A percentile compares a stretch with the other conserved stretches of the same genome.
phyloP scores from a whole-genome alignment of 75 land plant species.

The Selaginella moellendorffii region DNA sequence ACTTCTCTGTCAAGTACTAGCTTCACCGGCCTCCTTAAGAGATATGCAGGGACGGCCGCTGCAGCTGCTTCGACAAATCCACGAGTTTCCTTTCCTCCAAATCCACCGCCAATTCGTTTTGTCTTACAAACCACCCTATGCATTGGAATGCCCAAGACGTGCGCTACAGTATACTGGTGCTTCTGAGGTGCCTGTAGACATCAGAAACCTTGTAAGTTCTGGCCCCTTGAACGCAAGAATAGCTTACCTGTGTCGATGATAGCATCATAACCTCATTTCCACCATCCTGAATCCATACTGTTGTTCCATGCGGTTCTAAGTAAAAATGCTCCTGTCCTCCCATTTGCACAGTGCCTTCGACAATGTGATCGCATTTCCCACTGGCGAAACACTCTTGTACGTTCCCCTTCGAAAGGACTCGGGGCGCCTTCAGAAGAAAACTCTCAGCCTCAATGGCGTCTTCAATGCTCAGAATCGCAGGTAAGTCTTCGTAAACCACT shows the following conservation, averaged over 20 bases:
- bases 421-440: slow-evolving; percentile 50
- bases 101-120: slow-evolving; percentile 96
- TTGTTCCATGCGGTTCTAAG: slow-evolving; percentile 63
- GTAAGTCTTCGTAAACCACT: slow-evolving; percentile 76
- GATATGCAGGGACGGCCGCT: slow-evolving; percentile 75
- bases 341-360: slow-evolving; percentile 79
- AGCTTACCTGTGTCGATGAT: slow-evolving; percentile 78
- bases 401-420: slow-evolving; percentile 49
- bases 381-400: slow-evolving; percentile 54
- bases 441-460: slow-evolving; percentile 47
- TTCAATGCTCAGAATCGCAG: slow-evolving; percentile 61
- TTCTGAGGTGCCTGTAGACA: slow-evolving; percentile 66
- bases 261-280: slow-evolving; percentile 92
- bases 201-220: neutral
- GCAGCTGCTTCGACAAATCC: slow-evolving; percentile 63
- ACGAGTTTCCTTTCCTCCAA: slow-evolving; percentile 96
- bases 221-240: neutral
- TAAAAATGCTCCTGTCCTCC: slow-evolving; percentile 99
- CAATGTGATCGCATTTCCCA: slow-evolving; percentile 37
- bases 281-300: slow-evolving; percentile 76
- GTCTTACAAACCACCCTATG: slow-evolving; percentile 88
- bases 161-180: slow-evolving; percentile 70
- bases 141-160: slow-evolving; percentile 75
- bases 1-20: slow-evolving; percentile 70
- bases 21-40: slow-evolving; percentile 65